Evolutionary conservation across 352 stramenopile genomes (phyloP).

Genomic region (Lagenidium giganteum): DNA sequence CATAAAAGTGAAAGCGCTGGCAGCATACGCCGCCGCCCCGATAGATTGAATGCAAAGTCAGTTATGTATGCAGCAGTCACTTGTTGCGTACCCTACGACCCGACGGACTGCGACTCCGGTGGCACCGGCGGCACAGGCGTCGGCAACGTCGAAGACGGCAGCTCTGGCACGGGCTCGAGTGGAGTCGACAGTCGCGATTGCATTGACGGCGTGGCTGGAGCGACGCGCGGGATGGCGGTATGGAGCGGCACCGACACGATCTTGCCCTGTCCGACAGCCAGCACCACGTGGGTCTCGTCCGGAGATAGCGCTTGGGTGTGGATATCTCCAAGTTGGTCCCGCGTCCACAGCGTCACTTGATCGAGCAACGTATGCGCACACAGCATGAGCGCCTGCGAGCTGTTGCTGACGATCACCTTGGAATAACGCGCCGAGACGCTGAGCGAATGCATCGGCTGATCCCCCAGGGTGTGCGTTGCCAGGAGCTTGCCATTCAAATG

Average conservation of each 20-base stretch:
- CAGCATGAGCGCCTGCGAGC: conserved; percentile 25
- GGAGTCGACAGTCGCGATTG: too few species aligned
- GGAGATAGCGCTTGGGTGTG: conserved; percentile 40
- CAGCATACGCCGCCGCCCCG: background rate
- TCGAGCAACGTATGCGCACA: conserved; percentile 41
- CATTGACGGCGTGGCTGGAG: too few species aligned
- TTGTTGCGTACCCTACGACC: too few species aligned
- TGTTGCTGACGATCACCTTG: conserved; percentile 53
- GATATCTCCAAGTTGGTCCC: conserved; percentile 30
- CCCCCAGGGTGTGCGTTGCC: conserved; percentile 23
- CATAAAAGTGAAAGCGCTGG: background rate
- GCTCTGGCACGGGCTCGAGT: too few species aligned
- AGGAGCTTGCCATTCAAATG: conserved; percentile 53
- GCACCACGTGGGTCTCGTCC: conserved; percentile 52
- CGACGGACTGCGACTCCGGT: too few species aligned
- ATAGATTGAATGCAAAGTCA: too few species aligned
- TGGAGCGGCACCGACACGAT: conserved; percentile 33
- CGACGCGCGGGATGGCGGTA: conserved; percentile 18
- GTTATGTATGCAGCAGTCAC: too few species aligned
- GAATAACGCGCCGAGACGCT: conserved; percentile 47
- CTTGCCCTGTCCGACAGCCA: conserved; percentile 41
- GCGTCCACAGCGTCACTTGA: conserved; percentile 32
- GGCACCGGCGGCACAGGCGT: too few species aligned
- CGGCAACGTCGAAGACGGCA: too few species aligned
- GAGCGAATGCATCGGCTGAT: conserved; percentile 35